phyloP scores from a whole-genome alignment of 768 basidiomycete species.

The Multifurca ochricompacta region DNA sequence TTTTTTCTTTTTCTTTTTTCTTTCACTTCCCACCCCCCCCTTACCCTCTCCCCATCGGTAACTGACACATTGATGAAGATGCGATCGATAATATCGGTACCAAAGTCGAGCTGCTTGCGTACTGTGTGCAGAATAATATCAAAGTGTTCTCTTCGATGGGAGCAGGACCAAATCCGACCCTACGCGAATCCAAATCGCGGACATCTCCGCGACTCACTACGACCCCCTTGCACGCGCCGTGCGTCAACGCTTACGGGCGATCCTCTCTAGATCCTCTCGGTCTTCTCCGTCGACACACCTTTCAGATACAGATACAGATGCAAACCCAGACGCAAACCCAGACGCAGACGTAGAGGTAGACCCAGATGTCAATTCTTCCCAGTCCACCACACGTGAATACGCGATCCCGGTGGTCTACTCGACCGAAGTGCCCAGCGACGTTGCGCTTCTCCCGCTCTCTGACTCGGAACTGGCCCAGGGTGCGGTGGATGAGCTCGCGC shows the following conservation, averaged over 20 bases:
- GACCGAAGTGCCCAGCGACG: constrained; percentile 84
- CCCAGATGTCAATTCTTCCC: no score
- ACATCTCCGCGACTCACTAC: constrained; percentile 87
- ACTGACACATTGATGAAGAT: constrained; percentile 37
- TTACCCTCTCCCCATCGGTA: no score
- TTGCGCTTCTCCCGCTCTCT: constrained; percentile 81
- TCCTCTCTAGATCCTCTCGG: constrained; percentile 27
- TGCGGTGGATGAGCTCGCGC: constrained; percentile 77
- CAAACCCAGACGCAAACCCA: background rate
- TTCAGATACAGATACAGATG: background rate
- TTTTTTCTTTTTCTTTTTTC: background rate
- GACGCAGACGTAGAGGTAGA: background rate
- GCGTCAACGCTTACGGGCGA: constrained; percentile 57
- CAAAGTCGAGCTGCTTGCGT: constrained; percentile 87
- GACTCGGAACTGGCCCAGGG: constrained; percentile 93
- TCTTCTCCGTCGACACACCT: background rate
- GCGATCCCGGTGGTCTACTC: constrained; percentile 88
- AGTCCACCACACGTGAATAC: constrained; percentile 41
- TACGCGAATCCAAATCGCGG: constrained; percentile 89
- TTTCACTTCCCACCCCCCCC: no score
- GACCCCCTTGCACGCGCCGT: constrained; percentile 93
- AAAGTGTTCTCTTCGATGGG: constrained; percentile 98
- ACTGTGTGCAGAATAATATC: constrained; percentile 73
- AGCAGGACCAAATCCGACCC: constrained; percentile 93
- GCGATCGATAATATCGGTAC: constrained; percentile 97